Evolutionary conservation across 1,139 yeast genomes (phyloP).

Genomic region (Spencermartinsiella ligniputridi): DNA sequence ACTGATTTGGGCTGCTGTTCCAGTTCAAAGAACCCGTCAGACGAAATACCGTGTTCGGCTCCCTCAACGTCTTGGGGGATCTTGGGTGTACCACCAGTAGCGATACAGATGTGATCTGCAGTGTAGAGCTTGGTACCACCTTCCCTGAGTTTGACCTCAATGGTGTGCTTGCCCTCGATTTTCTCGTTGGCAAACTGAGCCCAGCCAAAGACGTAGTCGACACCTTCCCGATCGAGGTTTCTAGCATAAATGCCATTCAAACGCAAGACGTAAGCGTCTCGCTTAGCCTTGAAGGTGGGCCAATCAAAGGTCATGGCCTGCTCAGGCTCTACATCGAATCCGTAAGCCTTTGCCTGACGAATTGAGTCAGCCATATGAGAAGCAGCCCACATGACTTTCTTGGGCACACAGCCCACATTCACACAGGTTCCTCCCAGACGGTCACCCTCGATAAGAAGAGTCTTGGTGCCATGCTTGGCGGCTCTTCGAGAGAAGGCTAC

Average conservation of each 20-base stretch:
- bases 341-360: slow-evolving; percentile 74
- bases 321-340: slow-evolving; percentile 57
- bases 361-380: slow-evolving; percentile 78
- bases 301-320: slow-evolving; percentile 61
- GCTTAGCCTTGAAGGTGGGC: slow-evolving; percentile 71
- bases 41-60: slow-evolving; percentile 74
- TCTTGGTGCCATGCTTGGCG: slow-evolving; percentile 87
- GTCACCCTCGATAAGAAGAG: slow-evolving; percentile 73
- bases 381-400: slow-evolving; percentile 98
- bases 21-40: slow-evolving; percentile 87
- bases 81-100: slow-evolving; percentile 88
- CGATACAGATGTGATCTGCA: slow-evolving; percentile 80
- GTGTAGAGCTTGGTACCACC: slow-evolving; percentile 53
- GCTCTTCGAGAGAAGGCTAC: slow-evolving; percentile 98
- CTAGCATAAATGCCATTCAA: slow-evolving; percentile 90
- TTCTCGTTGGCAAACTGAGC: slow-evolving; percentile 54
- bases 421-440: slow-evolving; percentile 96
- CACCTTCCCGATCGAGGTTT: slow-evolving; percentile 83
- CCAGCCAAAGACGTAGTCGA: slow-evolving; percentile 81
- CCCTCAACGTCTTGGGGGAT: slow-evolving; percentile 71
- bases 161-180: slow-evolving; percentile 52
- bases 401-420: slow-evolving; percentile 98
- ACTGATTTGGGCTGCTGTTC: slow-evolving; percentile 82
- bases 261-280: slow-evolving; percentile 85
- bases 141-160: slow-evolving; percentile 61